phyloP scores from a whole-genome alignment of 305 asterid species.

The Plantago lanceolata region DNA sequence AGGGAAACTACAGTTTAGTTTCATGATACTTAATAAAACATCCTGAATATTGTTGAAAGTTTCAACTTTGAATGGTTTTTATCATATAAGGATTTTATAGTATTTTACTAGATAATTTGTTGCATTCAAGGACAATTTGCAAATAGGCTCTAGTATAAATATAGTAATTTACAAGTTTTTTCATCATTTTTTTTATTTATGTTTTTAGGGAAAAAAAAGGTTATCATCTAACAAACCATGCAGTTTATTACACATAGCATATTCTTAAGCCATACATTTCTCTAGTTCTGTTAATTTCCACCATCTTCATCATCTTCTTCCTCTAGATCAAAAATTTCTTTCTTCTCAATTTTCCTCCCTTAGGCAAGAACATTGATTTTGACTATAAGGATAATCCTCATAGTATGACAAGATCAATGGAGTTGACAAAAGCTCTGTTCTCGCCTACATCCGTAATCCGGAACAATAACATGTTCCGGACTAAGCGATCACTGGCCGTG shows the following conservation, averaged over 20 bases:
- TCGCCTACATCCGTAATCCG: slow-evolving; percentile 29
- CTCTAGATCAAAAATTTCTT: background rate
- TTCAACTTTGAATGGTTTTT: background rate
- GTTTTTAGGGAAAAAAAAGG: too few relatives aligned
- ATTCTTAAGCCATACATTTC: background rate
- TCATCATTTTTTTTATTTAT: too few relatives aligned
- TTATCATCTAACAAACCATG: background rate
- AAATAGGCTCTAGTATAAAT: too few relatives aligned
- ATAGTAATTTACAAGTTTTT: too few relatives aligned
- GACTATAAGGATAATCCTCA: slow-evolving; percentile 23
- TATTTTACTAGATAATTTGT: too few relatives aligned
- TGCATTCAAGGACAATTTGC: too few relatives aligned
- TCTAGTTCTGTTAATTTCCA: background rate
- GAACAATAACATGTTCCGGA: slow-evolving; percentile 19
- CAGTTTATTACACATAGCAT: background rate
- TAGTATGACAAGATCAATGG: slow-evolving; percentile 13
- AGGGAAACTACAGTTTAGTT: background rate
- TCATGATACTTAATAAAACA: background rate
- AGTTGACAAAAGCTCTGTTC: slow-evolving; percentile 27
- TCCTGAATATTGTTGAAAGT: background rate
- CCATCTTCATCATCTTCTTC: background rate
- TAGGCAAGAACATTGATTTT: slow-evolving; percentile 9
- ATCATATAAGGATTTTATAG: too few relatives aligned
- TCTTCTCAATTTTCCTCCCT: background rate
- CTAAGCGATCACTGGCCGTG: slow-evolving; percentile 26